Conservation (phyloP, 2,329 filamentous ascomycete genomes). For the Aspergillus alliaceus region DNA sequence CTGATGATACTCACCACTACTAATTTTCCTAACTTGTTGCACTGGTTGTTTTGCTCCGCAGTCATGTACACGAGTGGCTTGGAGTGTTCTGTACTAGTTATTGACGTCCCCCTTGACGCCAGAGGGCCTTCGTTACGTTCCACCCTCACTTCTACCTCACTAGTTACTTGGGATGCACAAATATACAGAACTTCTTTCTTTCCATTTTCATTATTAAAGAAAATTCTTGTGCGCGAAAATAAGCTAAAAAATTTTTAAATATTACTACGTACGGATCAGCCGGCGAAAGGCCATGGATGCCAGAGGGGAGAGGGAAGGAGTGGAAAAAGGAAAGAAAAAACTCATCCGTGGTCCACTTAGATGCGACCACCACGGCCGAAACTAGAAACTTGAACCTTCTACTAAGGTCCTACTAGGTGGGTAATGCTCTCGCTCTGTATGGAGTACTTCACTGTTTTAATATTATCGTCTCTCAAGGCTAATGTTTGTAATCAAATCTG, state of each 20-base stretch:
- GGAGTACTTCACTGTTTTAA: not conserved
- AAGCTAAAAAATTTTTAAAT: not conserved
- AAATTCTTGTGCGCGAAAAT: no score
- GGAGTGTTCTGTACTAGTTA: constrained; percentile 2
- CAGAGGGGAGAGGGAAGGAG: not conserved
- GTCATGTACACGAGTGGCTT: constrained; percentile 2
- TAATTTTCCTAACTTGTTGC: not conserved
- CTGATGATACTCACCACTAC: not conserved
- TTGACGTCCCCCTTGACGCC: constrained; percentile 15
- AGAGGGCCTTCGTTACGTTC: constrained; percentile 1
- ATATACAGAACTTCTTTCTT: not conserved
- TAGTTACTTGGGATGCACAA: not conserved
- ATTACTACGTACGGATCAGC: constrained; percentile 8
- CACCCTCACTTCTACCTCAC: constrained; percentile 12
- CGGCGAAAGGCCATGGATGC: constrained; percentile 3
- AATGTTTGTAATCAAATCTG: not conserved
- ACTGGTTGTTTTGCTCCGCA: not conserved
- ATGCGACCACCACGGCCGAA: not conserved
- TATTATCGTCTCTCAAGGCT: not conserved
- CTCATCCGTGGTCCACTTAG: not conserved
- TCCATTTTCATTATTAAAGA: not conserved
- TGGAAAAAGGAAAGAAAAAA: not conserved
- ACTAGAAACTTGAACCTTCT: not conserved
- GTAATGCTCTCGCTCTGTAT: not conserved
- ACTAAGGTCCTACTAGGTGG: not conserved